Evolutionary conservation across 2,329 filamentous ascomycete genomes (phyloP), one percentile per base, ranked within the genome.

Genomic region (Diplodia sapinea): DNA sequence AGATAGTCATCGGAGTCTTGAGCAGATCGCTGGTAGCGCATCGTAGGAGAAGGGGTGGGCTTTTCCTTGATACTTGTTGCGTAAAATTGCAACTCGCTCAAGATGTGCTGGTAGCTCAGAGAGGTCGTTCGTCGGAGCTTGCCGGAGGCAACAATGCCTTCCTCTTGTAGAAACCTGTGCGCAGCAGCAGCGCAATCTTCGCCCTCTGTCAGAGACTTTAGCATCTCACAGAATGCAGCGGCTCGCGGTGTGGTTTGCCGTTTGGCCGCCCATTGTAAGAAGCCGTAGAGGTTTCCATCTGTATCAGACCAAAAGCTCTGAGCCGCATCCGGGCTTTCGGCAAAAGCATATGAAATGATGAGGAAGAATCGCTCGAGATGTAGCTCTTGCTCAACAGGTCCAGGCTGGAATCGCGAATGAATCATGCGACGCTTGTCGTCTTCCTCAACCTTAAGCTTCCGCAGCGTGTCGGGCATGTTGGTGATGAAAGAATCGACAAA

Each of bases 241-340:
- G 96, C 94, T 29, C 97, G 86, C n/a, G 95, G 95, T 0, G 96
- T 97, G 0, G 96, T 97, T 69, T 96, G 93, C 73, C 95, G 87
- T 72, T 93, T 90, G 3, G 95, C 97, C n/a, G 94, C 92, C 95
- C 95, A 99, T 71, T 96, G 92, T 76, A 99, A 85, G 76, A 99
- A 99, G 0, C 95, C 95, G 70, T 94, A 92, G 38, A 99, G 83
- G 72, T 97, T 97, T 75, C 93, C 93, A 73, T 99, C 95, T 1
- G 91, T 89, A 75, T 97, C 94, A 38, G 87, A 87, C 95, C 95
- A 99, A 72, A 98, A 98, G 55, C 89, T 91, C 74, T 92, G 88
- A 11, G 94, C 92, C 31, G 93, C 91, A 63, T 97, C 92, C 17
- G 91, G 87, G 43, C 93, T 90, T 36, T 90, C 88, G 74, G 98